Base-by-base conservation (phyloP, 2,329 filamentous ascomycete species). In the Colletotrichum sp. region DNA sequence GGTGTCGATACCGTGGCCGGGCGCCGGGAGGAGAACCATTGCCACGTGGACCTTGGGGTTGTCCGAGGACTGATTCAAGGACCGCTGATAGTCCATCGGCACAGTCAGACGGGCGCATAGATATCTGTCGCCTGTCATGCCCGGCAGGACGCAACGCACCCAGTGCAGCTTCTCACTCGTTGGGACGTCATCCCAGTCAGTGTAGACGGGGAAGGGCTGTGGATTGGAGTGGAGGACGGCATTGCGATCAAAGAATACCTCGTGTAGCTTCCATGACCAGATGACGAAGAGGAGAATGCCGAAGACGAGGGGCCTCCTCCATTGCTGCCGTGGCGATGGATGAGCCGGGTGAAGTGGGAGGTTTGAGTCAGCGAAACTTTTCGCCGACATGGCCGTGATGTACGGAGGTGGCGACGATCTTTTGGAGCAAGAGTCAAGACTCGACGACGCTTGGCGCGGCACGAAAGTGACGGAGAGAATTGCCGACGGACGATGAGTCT, bases 31-130 rank as follows among this genome's bases (percentile, higher is more conserved):
- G 75, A 86, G 79, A 44, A 85, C 75, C 34, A 86, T 78, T 44
- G 85, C 85, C 64, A 87, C 78, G 76, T 86, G 82, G n/a, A 86
- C 84, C 74, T 84, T 83, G 13, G 83, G 82, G 63, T 82, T 76
- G n/a, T 78, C 66, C 30, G 78, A 68, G 24, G 82, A 83, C 68
- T 80, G 80, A 75, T 85, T 84, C 59, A 88, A 75, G 10, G 86
- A 86, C 16, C 85, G 83, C 73, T 83, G 80, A 75, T 88, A 88
- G 78, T 88, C 87, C 84, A 89, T 87, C 12, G 88, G 86, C 6
- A 89, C 85, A 9, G 86, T 87, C 12, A 89, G 82, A 26, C 87
- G 83, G 59, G 88, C 85, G 79, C 87, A 89, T 73, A 82, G 80
- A 70, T 85, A 83, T 32, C 75, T 77, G 28, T 34, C 70, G 10